A percentile compares a stretch with the other conserved stretches of the same genome.
phyloP scores from a whole-genome alignment of 345 rosid genomes.

The Erysimum cheiranthoides region DNA sequence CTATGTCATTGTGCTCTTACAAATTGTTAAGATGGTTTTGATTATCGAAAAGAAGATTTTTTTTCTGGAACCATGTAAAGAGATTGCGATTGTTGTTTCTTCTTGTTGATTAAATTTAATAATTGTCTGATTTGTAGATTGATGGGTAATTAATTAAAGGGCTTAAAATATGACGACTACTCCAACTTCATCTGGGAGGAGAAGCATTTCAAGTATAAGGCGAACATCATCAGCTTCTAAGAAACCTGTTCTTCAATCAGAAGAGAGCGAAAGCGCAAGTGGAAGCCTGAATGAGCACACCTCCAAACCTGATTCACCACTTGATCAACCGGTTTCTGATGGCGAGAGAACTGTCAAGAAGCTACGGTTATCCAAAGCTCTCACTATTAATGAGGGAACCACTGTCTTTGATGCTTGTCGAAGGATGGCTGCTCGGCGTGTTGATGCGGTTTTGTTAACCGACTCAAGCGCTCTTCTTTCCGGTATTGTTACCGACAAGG shows the following conservation, averaged over 20 bases:
- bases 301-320: constrained; percentile 38
- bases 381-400: constrained; percentile 92
- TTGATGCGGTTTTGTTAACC: constrained; percentile 82
- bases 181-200: constrained; percentile 35
- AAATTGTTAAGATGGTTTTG: background rate
- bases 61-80: background rate
- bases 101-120: background rate
- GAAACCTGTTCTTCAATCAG: constrained; percentile 44
- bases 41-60: background rate
- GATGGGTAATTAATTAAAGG: constrained; percentile 1
- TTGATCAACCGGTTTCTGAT: constrained; percentile 29
- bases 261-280: constrained; percentile 21
- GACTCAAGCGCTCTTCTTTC: constrained; percentile 92
- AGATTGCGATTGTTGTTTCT: constrained; percentile 1
- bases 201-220: constrained; percentile 40
- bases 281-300: constrained; percentile 22
- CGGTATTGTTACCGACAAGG: constrained; percentile 93
- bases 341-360: constrained; percentile 96
- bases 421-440: constrained; percentile 87
- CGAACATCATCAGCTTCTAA: constrained; percentile 37
- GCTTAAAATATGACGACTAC: constrained; percentile 23
- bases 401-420: constrained; percentile 91
- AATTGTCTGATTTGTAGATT: constrained; percentile 15
- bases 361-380: constrained; percentile 85
- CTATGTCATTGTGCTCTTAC: background rate